phyloP scores from a whole-genome alignment of 106 monocot species.

The Dendrobium catenatum region DNA sequence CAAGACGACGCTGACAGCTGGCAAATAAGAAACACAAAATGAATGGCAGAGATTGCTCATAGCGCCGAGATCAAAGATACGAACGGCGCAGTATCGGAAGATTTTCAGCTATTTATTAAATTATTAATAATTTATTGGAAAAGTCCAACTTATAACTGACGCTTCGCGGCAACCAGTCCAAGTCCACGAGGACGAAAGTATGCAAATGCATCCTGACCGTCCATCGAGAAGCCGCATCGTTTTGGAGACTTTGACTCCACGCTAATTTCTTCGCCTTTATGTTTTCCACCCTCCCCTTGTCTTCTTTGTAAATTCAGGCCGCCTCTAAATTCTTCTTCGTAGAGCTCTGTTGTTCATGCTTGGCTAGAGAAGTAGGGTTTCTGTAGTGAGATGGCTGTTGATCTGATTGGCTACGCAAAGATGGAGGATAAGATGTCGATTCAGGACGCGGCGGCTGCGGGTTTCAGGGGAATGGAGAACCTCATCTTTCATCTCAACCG shows the following conservation, averaged over 20 bases:
- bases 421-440: slow-evolving; percentile 57
- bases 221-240: neutral
- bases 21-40: neutral
- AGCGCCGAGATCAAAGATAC: too few species aligned
- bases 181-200: neutral
- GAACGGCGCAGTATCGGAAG: too few species aligned
- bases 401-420: slow-evolving; percentile 39
- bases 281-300: neutral
- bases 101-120: too few species aligned
- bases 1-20: too few species aligned
- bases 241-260: neutral
- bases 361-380: neutral
- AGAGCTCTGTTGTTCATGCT: neutral
- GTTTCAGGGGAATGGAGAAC: slow-evolving; percentile 59
- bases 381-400: slow-evolving; percentile 32
- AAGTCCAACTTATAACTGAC: neutral
- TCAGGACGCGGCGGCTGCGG: slow-evolving; percentile 82
- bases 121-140: too few species aligned
- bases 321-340: neutral
- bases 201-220: neutral
- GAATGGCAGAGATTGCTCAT: neutral
- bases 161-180: neutral
- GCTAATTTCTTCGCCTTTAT: neutral
- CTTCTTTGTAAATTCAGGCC: neutral
- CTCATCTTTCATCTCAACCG: slow-evolving; percentile 61